Base-by-base conservation (phyloP, 345 rosid species). In the Salix exigua region DNA sequence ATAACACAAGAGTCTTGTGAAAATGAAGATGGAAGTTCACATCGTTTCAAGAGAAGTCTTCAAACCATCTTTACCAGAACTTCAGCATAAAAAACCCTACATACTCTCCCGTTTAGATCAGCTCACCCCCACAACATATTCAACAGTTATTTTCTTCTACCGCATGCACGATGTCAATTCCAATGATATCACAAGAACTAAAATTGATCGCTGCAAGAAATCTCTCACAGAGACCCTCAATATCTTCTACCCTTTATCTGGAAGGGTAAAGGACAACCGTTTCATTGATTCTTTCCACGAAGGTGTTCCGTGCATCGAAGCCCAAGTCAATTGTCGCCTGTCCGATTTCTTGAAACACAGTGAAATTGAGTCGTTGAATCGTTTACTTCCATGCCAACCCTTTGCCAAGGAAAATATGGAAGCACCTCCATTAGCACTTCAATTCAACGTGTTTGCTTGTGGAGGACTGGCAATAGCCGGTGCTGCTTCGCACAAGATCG, bases 61-160 rank as follows among this genome's bases (percentile, higher is more conserved):
- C 21, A 77, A 74, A 38, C 84, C 84, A 63, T 73, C 78, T 69
- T 76, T 80, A 55, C 73, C 73, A 6, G 16, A 30, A 19, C 9
- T 66, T 33, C 67, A 62, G 4, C 23, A 30, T 16, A 30, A 46
- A 11, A 31, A 77, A 18, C 84, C 84, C 46, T 70, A 48, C 68
- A 73, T 33, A 14, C 67, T 81, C 60, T 38, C 62, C 37, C 68
- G 74, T 18, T 61, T 81, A 7, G 55, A 65, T 42, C 84, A 81
- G 38, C 81, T 81, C 11, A 81, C 78, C 16, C 84, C 84, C 28
- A 7, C 55, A 42, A 77, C 78, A 3, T 81, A 81, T 21, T 2
- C 73, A 7, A 78, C 81, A 2, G 1, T 23, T 8, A 74, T 81
- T 48, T 70, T 81, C 21, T 81, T 77, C 81, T 77, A 77, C 75